Percentiles rank a stretch among this genome's conserved stretches.
Conservation (phyloP, 2,329 filamentous ascomycete genomes). For the Penicillium griseofulvum region DNA sequence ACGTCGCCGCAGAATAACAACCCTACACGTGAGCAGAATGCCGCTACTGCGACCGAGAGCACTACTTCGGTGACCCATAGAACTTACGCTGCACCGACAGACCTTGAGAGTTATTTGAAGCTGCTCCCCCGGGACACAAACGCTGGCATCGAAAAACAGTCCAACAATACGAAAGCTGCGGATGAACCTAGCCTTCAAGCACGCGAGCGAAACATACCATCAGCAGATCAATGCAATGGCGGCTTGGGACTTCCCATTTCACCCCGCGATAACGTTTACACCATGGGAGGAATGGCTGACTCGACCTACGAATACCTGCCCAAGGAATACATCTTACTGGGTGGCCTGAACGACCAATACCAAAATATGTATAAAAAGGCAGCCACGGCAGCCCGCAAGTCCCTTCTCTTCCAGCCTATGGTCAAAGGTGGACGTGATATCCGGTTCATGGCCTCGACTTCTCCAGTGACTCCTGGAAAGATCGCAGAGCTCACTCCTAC, state of each 20-base stretch:
- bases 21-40: slow-evolving; percentile 7
- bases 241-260: slow-evolving; percentile 40
- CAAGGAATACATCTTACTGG: slow-evolving; percentile 49
- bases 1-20: slow-evolving; percentile 15
- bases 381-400: slow-evolving; percentile 39
- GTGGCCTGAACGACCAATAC: slow-evolving; percentile 45
- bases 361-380: slow-evolving; percentile 44
- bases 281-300: slow-evolving; percentile 46
- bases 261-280: slow-evolving; percentile 38
- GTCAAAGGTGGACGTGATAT: slow-evolving; percentile 41
- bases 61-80: slow-evolving; percentile 6
- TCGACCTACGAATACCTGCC: slow-evolving; percentile 53
- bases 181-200: slow-evolving; percentile 2
- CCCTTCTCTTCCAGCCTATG: slow-evolving; percentile 49
- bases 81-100: slow-evolving; percentile 17
- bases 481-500: slow-evolving; percentile 11
- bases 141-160: slow-evolving; percentile 24
- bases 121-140: slow-evolving; percentile 23
- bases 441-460: slow-evolving; percentile 40
- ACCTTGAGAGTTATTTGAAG: slow-evolving; percentile 26
- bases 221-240: slow-evolving; percentile 35
- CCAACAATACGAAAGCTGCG: slow-evolving; percentile 21
- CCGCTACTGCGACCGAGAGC: slow-evolving; percentile 1
- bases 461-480: slow-evolving; percentile 23
- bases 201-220: slow-evolving; percentile 5